Conservation (phyloP, 1,139 yeast species). For the Taphrina flavorubra region DNA sequence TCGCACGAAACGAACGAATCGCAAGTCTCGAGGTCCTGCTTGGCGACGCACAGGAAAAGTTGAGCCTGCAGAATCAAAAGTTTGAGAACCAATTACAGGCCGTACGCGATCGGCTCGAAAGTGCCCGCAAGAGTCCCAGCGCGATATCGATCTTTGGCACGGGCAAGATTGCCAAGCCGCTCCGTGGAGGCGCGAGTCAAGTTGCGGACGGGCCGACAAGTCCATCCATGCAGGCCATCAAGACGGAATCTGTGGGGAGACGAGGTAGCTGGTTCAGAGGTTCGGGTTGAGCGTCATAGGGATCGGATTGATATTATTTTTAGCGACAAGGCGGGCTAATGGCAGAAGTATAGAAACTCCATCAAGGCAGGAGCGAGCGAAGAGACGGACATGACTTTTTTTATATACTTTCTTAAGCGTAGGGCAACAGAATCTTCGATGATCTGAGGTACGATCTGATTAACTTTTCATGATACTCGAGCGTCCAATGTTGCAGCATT, state of each 20-base stretch:
- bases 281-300: not conserved
- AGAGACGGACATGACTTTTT: too few species aligned
- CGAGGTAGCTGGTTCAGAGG: constrained; percentile 26
- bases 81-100: constrained; percentile 61
- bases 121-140: constrained; percentile 42
- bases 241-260: constrained; percentile 1
- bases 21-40: constrained; percentile 61
- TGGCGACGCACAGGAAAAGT: constrained; percentile 59
- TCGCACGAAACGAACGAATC: constrained; percentile 66
- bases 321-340: constrained; percentile 2
- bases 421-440: not conserved
- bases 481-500: too few species aligned
- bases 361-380: too few species aligned
- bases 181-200: constrained; percentile 60
- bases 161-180: constrained; percentile 66
- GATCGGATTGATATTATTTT: not conserved
- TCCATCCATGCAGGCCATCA: constrained; percentile 18
- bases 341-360: not conserved
- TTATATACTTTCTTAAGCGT: not conserved
- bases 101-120: constrained; percentile 55
- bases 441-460: not conserved
- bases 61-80: constrained; percentile 60
- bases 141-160: constrained; percentile 25
- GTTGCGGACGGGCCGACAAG: not conserved
- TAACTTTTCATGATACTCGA: too few species aligned